A percentile compares a stretch with the other conserved stretches of the same genome.
phyloP scores from a whole-genome alignment of 2,329 filamentous ascomycete species.

The Escovopsis sp. region DNA sequence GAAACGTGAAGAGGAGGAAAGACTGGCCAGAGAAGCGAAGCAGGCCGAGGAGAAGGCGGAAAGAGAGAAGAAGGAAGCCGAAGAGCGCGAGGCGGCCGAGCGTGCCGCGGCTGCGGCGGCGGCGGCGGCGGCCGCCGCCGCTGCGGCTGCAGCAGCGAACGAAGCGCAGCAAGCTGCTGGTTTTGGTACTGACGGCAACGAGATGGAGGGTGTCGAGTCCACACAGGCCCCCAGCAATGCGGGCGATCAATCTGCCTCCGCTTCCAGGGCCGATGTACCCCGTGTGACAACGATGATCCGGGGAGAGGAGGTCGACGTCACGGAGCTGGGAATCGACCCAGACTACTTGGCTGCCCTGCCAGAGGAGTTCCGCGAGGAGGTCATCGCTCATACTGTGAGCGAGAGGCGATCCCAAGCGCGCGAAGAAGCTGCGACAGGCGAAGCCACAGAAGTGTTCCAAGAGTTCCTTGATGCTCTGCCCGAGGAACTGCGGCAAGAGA shows the following conservation, averaged over 20 bases:
- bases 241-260: slow-evolving; percentile 15
- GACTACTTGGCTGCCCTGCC: slow-evolving; percentile 96
- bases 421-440: slow-evolving; percentile 51
- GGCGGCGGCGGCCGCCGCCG: slow-evolving; percentile 41
- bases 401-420: slow-evolving; percentile 66
- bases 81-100: slow-evolving; percentile 46
- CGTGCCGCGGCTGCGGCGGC: slow-evolving; percentile 47
- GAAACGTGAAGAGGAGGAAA: slow-evolving; percentile 50
- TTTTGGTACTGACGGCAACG: slow-evolving; percentile 5
- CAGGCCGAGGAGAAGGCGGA: slow-evolving; percentile 55
- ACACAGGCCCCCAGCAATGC: slow-evolving; percentile 20
- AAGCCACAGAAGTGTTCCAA: slow-evolving; percentile 72
- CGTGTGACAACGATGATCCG: slow-evolving; percentile 73
- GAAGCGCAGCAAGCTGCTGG: slow-evolving; percentile 8
- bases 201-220: slow-evolving; percentile 66
- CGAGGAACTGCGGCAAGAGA: slow-evolving; percentile 75
- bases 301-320: slow-evolving; percentile 83
- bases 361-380: slow-evolving; percentile 90
- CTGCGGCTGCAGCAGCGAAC: slow-evolving; percentile 33
- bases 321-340: slow-evolving; percentile 81
- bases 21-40: slow-evolving; percentile 51
- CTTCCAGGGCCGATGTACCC: slow-evolving; percentile 13
- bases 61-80: slow-evolving; percentile 54
- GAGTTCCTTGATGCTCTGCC: slow-evolving; percentile 91
- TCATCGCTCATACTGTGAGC: slow-evolving; percentile 80